Evolutionary conservation across 2,329 filamentous ascomycete species (phyloP).

Genomic region (Trichoderma hamatum): DNA sequence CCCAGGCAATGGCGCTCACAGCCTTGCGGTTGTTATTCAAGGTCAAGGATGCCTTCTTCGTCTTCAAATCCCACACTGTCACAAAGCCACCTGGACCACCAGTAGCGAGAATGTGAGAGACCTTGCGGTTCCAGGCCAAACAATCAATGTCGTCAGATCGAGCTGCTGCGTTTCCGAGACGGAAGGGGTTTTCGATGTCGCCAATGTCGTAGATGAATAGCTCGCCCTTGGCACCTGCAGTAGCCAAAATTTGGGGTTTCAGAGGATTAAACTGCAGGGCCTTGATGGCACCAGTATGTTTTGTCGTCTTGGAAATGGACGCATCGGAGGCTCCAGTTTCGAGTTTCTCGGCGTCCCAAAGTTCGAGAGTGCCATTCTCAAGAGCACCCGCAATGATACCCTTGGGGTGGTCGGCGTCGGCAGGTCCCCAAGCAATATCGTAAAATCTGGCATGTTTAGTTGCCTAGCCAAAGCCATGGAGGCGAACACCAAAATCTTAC

Average conservation of each 20-base stretch:
- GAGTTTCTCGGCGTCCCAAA: constrained; percentile 85
- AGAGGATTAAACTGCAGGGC: constrained; percentile 95
- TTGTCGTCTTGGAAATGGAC: constrained; percentile 82
- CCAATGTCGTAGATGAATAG: constrained; percentile 95
- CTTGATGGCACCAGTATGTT: constrained; percentile 92
- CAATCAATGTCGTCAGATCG: constrained; percentile 95
- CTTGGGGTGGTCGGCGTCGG: constrained; percentile 74
- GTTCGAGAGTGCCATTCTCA: constrained; percentile 88
- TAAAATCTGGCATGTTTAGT: constrained; percentile 70
- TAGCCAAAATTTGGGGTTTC: constrained; percentile 87
- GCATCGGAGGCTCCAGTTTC: constrained; percentile 65
- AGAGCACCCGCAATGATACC: constrained; percentile 94
- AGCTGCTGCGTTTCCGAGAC: constrained; percentile 83
- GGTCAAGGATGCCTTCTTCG: constrained; percentile 94
- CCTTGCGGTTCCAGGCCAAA: constrained; percentile 97
- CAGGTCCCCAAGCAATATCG: constrained; percentile 91
- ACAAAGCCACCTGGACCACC: constrained; percentile 93
- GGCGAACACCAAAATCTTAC: constrained; percentile 50
- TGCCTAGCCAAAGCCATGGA: neutral
- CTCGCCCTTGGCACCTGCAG: constrained; percentile 91
- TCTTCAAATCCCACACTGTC: constrained; percentile 97
- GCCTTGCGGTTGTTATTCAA: constrained; percentile 94
- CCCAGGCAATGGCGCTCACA: constrained; percentile 95
- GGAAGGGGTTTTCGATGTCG: constrained; percentile 84
- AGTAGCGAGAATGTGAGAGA: constrained; percentile 92